Conservation (phyloP, 192 early-diverging fungal genomes). For the Linnemannia schmuckeri region DNA sequence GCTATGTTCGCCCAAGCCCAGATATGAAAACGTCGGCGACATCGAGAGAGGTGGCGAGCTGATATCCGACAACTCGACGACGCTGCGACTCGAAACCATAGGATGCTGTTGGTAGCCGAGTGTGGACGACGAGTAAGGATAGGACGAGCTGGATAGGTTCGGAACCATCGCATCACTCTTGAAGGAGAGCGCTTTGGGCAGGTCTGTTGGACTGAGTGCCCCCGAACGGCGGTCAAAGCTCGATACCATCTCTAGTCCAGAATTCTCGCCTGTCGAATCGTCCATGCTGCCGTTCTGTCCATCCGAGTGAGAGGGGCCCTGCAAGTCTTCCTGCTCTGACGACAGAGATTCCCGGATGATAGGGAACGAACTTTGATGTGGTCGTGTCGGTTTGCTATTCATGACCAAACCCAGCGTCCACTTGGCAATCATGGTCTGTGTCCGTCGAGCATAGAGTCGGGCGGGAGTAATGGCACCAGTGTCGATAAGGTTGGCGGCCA, state of each 20-base stretch:
- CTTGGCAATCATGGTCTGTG: conserved; percentile 55
- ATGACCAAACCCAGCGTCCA: conserved; percentile 51
- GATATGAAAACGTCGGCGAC: conserved; percentile 32
- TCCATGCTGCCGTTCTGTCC: conserved; percentile 8
- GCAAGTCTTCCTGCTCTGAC: conserved; percentile 29
- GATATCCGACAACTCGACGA: conserved; percentile 50
- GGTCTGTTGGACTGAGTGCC: conserved; percentile 23
- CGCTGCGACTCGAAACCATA: conserved; percentile 10
- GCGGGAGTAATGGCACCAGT: conserved; percentile 54
- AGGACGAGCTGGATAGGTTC: conserved; percentile 36
- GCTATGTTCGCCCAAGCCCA: conserved; percentile 13
- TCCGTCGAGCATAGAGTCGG: conserved; percentile 41
- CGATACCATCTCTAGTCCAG: conserved; percentile 25
- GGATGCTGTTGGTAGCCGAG: conserved; percentile 15
- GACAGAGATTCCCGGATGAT: conserved; percentile 39
- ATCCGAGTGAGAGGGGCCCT: not conserved
- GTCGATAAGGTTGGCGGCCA: conserved; percentile 51
- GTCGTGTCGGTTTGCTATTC: conserved; percentile 34
- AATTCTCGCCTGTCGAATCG: not conserved
- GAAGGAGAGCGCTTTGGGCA: conserved; percentile 37
- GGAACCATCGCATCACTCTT: conserved; percentile 21
- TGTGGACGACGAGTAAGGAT: conserved; percentile 26
- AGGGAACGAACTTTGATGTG: conserved; percentile 18
- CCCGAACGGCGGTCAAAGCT: conserved; percentile 21
- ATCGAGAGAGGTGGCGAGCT: conserved; percentile 25